Evolutionary conservation across 2,329 filamentous ascomycete genomes (phyloP).

Genomic region (Elsinoe ampelina): DNA sequence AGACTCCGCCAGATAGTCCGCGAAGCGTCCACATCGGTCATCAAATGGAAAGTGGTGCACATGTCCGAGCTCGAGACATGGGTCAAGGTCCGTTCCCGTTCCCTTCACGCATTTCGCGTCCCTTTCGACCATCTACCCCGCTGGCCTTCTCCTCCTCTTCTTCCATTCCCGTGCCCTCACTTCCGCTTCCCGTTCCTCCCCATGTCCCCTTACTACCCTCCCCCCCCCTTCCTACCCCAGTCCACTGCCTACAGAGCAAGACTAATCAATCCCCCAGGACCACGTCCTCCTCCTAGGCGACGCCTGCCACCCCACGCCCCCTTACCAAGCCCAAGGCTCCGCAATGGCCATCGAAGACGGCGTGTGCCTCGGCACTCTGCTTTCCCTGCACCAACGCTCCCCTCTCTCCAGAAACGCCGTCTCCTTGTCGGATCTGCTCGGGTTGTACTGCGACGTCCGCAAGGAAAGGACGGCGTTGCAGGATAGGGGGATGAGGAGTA

Average conservation of each 20-base stretch:
- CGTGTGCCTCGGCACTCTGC: constrained; percentile 4
- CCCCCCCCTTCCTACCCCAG: too few species aligned
- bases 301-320: constrained; percentile 58
- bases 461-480: constrained; percentile 3
- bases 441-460: neutral
- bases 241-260: too few species aligned
- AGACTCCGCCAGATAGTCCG: neutral
- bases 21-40: neutral
- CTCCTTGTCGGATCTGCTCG: neutral
- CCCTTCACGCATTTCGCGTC: neutral
- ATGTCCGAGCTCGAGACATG: neutral
- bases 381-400: neutral
- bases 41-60: constrained; percentile 9
- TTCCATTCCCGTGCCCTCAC: too few species aligned
- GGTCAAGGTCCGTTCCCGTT: neutral
- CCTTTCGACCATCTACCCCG: neutral
- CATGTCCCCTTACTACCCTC: too few species aligned
- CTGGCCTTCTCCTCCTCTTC: too few species aligned
- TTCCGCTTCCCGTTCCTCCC: too few species aligned
- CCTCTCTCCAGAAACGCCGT: too few species aligned
- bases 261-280: constrained; percentile 25
- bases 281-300: constrained; percentile 52
- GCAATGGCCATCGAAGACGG: constrained; percentile 55
- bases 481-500: neutral
- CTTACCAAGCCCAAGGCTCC: constrained; percentile 58